Conservation (phyloP, 495 filamentous ascomycete genomes). For the Aspergillus ellipticus region DNA sequence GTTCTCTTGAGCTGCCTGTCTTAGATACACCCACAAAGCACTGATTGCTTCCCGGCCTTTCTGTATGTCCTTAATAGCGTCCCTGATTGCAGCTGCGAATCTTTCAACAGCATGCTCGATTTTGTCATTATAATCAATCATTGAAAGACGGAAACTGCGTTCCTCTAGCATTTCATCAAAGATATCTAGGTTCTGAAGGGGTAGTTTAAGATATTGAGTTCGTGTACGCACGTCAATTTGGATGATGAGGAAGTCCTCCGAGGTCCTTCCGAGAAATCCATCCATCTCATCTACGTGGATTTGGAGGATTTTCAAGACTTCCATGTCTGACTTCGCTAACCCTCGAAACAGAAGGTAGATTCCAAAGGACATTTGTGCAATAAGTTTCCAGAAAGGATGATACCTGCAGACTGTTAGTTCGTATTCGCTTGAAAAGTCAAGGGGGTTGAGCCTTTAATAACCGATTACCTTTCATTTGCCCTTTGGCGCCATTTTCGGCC, state of each 20-base stretch:
- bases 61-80: constrained; percentile 69
- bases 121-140: constrained; percentile 82
- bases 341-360: constrained; percentile 82
- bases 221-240: constrained; percentile 69
- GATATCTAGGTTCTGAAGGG: constrained; percentile 73
- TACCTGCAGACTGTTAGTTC: constrained; percentile 36
- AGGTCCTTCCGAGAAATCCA: constrained; percentile 77
- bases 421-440: not conserved
- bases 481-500: constrained; percentile 71
- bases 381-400: constrained; percentile 86
- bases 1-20: constrained; percentile 55
- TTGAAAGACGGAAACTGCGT: constrained; percentile 71
- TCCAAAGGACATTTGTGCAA: constrained; percentile 91
- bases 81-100: constrained; percentile 69
- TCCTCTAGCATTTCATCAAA: constrained; percentile 91
- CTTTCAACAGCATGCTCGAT: constrained; percentile 85
- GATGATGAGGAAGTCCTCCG: constrained; percentile 83
- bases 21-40: constrained; percentile 73
- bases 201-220: constrained; percentile 73
- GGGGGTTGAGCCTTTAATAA: not conserved
- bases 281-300: constrained; percentile 92
- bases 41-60: constrained; percentile 74
- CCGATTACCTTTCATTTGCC: constrained; percentile 49
- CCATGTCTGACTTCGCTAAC: constrained; percentile 80
- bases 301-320: constrained; percentile 86